Percentiles rank a stretch among this genome's conserved stretches.
Conservation (phyloP, 2,329 filamentous ascomycete genomes). For the Triangularia setosa region DNA sequence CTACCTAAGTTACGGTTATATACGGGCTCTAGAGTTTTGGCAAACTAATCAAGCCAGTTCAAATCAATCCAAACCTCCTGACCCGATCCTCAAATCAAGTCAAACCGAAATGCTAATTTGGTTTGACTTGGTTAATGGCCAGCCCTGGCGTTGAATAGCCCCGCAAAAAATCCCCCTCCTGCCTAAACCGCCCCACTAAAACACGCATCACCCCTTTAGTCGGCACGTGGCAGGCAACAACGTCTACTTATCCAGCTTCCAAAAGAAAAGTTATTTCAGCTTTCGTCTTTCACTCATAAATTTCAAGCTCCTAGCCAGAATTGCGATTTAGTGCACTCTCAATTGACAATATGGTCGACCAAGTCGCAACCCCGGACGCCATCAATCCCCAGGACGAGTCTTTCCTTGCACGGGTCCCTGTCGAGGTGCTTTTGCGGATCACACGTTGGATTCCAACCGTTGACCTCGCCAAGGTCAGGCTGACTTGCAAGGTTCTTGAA, state of each 20-base stretch:
- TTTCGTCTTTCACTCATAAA: too few relatives aligned
- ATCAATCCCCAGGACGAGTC: conserved; percentile 12
- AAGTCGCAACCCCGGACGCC: not conserved
- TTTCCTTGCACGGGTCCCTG: conserved; percentile 40
- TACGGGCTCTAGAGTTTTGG: too few relatives aligned
- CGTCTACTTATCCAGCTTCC: not conserved
- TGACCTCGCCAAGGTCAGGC: conserved; percentile 53
- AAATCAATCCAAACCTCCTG: too few relatives aligned
- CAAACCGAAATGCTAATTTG: too few relatives aligned
- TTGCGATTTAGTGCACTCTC: too few relatives aligned
- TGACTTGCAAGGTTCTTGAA: conserved; percentile 53
- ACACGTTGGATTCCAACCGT: conserved; percentile 48
- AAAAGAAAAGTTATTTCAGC: not conserved
- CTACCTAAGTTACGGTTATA: too few relatives aligned
- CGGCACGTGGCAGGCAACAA: not conserved
- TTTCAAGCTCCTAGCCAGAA: too few relatives aligned
- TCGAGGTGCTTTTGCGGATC: conserved; percentile 57
- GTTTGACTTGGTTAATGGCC: too few relatives aligned
- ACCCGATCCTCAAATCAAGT: too few relatives aligned
- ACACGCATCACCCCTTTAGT: not conserved
- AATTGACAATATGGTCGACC: too few relatives aligned
- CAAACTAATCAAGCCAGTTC: too few relatives aligned
- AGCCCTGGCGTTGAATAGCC: too few relatives aligned
- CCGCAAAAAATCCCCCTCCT: not conserved
- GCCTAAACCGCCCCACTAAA: not conserved